phyloP scores from a whole-genome alignment of 1,284 basidiomycete species.

The Fomitopsis pinicola region DNA sequence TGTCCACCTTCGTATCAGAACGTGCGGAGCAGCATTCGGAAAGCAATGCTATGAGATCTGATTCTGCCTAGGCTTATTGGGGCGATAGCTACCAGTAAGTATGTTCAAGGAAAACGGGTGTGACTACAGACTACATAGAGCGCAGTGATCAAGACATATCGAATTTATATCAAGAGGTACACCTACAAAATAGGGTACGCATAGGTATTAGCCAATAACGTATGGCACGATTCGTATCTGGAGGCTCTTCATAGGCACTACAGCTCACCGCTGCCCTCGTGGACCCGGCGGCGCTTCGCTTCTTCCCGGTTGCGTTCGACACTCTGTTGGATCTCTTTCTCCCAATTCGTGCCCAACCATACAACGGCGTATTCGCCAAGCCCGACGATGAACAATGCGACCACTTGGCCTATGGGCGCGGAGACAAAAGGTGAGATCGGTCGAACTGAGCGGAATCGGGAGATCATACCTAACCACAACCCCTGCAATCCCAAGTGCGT shows the following conservation, averaged over 20 bases:
- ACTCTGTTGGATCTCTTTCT: constrained; percentile 51
- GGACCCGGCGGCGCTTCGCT: constrained; percentile 32
- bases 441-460: not conserved
- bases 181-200: not conserved
- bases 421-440: not conserved
- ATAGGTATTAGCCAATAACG: not conserved
- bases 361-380: constrained; percentile 63
- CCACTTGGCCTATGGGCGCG: constrained; percentile 52
- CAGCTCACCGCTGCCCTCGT: constrained; percentile 1
- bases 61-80: no score
- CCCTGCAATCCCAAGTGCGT: constrained; percentile 54
- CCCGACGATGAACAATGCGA: constrained; percentile 70
- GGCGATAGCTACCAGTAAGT: no score
- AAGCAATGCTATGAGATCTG: no score
- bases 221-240: not conserved
- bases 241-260: not conserved
- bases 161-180: no score
- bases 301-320: constrained; percentile 47
- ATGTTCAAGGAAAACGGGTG: no score
- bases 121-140: no score
- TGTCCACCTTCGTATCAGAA: no score
- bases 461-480: constrained; percentile 55
- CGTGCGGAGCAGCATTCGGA: no score
- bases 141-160: no score
- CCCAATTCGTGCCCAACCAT: constrained; percentile 65